Conservation (phyloP, 768 basidiomycete species). For the Termitomyces sp. region DNA sequence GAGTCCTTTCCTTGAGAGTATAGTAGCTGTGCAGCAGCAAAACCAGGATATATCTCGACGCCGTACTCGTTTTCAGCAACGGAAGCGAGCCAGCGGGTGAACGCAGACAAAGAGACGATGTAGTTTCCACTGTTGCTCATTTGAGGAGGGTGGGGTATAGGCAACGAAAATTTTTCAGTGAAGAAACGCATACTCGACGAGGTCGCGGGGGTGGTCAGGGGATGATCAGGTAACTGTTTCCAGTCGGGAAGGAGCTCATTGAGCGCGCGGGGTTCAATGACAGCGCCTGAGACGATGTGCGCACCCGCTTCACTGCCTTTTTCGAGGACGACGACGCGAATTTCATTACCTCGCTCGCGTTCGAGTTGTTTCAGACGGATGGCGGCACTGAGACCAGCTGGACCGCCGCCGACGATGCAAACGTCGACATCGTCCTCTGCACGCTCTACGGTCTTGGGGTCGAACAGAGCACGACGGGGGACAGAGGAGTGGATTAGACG, state of each 20-base stretch:
- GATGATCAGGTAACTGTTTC: constrained; percentile 57
- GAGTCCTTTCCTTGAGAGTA: constrained; percentile 50
- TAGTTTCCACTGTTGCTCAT: constrained; percentile 95
- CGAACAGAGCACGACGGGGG: constrained; percentile 25
- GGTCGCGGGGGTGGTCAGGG: constrained; percentile 74
- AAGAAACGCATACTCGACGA: constrained; percentile 83
- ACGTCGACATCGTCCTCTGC: constrained; percentile 93
- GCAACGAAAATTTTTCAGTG: constrained; percentile 60
- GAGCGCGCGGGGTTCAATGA: constrained; percentile 88
- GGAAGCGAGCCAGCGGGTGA: constrained; percentile 83
- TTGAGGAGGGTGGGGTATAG: constrained; percentile 93
- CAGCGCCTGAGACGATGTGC: constrained; percentile 93
- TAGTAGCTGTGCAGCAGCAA: constrained; percentile 84
- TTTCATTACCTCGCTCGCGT: constrained; percentile 66
- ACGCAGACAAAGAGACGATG: constrained; percentile 81
- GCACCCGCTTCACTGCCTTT: constrained; percentile 93
- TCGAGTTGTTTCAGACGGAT: constrained; percentile 94
- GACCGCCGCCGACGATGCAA: constrained; percentile 94
- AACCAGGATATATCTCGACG: constrained; percentile 96
- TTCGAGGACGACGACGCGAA: constrained; percentile 91
- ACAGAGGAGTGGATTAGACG: constrained; percentile 11
- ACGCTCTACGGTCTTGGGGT: constrained; percentile 65
- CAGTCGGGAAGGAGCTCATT: constrained; percentile 89
- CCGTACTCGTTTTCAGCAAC: constrained; percentile 77
- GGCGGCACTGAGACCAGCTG: constrained; percentile 93